Base-by-base conservation (phyloP, 2,329 filamentous ascomycete genomes). In the Diaporthe velutina region DNA sequence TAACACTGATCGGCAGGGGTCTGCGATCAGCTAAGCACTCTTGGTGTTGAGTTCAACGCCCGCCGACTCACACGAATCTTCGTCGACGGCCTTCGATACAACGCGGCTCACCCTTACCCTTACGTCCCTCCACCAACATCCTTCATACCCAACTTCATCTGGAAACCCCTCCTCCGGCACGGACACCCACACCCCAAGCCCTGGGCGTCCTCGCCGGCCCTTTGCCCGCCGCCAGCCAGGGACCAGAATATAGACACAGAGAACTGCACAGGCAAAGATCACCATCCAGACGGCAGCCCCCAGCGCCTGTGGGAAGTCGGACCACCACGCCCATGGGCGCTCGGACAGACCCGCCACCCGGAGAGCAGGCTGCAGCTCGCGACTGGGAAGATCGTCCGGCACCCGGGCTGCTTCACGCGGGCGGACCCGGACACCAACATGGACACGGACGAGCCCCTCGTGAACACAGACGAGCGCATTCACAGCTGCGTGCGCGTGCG, bases 381-480 rank as follows among this genome's bases (percentile, higher is more conserved):
- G 28, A 79, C 79, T 2, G 82, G 82, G 22, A 78, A 72, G 38
- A 79, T 78, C 1, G 77, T 81, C 13, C 80, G 82, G 19, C 78
- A 77, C 15, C 85, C 85, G 4, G 85, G 84, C 1, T 75, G 83
- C 17, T 83, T 82, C 60, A 79, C 80, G 38, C 80, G 84, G 28
- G 80, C 83, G 12, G 81, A 86, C 77, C 82, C 84, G 58, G 79
- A 82, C 30, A 83, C 80, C 9, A 85, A 85, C 70, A 72, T 78
- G n/a, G 79, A 81, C 35, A 84, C 82, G 0, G 74, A 78, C 15
- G 78, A 83, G 70, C 82, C 83, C 8, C 79, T 86, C 74, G 71
- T 81, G 4, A 79, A 82, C 57, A 86, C 84, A 0, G 79, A 80
- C 73, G 85, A 86, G 78, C 78, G 83, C 22, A 80, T 86, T 10